Conservation (phyloP, 768 basidiomycete species). For the Steccherinum ochraceum region DNA sequence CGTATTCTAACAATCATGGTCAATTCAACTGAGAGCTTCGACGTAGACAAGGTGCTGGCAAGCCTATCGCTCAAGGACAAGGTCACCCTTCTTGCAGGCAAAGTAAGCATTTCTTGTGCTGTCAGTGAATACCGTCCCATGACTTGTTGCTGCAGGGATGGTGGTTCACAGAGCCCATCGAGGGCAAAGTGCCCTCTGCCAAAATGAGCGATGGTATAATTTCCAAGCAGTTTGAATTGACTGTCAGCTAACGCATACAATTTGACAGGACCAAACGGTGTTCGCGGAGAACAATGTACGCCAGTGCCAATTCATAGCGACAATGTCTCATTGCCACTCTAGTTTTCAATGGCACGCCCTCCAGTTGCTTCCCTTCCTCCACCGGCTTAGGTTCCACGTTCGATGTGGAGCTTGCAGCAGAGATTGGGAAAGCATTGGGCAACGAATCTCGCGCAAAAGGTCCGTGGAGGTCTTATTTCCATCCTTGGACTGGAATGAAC, state of each 20-base stretch:
- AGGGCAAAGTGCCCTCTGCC: slow-evolving; percentile 34
- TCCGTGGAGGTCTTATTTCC: slow-evolving; percentile 7
- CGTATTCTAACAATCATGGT: background rate
- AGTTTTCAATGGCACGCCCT: slow-evolving; percentile 52
- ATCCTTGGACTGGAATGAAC: slow-evolving; percentile 2
- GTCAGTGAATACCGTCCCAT: background rate
- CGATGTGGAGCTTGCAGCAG: slow-evolving; percentile 40
- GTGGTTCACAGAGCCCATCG: slow-evolving; percentile 41
- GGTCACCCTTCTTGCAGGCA: slow-evolving; percentile 38
- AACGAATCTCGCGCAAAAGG: slow-evolving; percentile 49
- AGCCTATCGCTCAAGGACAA: slow-evolving; percentile 34
- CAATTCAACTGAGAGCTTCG: slow-evolving; percentile 2
- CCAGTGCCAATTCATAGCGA: background rate
- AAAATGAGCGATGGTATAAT: slow-evolving; percentile 40
- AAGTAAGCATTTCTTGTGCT: slow-evolving; percentile 23
- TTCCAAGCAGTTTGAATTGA: background rate
- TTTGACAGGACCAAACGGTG: slow-evolving; percentile 40
- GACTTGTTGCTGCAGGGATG: slow-evolving; percentile 33
- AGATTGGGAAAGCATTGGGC: slow-evolving; percentile 45
- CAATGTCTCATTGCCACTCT: background rate
- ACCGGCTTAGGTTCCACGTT: slow-evolving; percentile 53
- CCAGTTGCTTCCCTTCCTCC: slow-evolving; percentile 52
- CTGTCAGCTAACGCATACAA: background rate
- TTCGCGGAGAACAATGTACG: slow-evolving; percentile 40
- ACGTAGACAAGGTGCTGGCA: slow-evolving; percentile 31